Conservation (phyloP, 2,329 filamentous ascomycete species). For the Rhynchosporium graminicola region DNA sequence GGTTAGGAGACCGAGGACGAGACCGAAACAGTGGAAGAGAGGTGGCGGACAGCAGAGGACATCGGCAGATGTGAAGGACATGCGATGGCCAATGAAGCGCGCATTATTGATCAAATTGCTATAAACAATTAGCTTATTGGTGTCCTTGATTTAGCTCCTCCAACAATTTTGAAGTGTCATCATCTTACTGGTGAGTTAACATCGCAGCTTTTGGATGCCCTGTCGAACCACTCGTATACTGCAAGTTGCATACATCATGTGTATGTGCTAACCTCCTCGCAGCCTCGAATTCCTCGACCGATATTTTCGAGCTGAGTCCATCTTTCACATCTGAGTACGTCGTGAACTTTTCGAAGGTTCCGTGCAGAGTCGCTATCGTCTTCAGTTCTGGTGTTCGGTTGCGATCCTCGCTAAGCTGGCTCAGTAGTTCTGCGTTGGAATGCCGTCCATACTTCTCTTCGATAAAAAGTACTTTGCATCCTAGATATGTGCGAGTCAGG, state of each 20-base stretch:
- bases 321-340: slow-evolving; percentile 63
- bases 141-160: not conserved
- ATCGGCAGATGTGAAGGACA: slow-evolving; percentile 64
- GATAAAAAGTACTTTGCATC: slow-evolving; percentile 73
- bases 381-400: slow-evolving; percentile 40
- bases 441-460: slow-evolving; percentile 67
- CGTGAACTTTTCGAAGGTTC: slow-evolving; percentile 53
- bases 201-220: slow-evolving; percentile 74
- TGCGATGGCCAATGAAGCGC: slow-evolving; percentile 30
- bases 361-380: slow-evolving; percentile 61
- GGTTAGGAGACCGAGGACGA: slow-evolving; percentile 73
- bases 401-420: slow-evolving; percentile 47
- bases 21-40: slow-evolving; percentile 83
- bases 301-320: slow-evolving; percentile 50
- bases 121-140: not conserved
- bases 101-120: slow-evolving; percentile 37
- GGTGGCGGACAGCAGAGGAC: slow-evolving; percentile 80
- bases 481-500: slow-evolving; percentile 49
- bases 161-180: not conserved
- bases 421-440: slow-evolving; percentile 62
- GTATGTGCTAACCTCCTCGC: slow-evolving; percentile 58
- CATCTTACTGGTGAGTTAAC: slow-evolving; percentile 53
- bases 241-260: slow-evolving; percentile 71
- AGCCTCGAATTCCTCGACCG: slow-evolving; percentile 52
- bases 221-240: slow-evolving; percentile 76